Conservation (phyloP, 108 stramenopile genomes). For the Schizochytrium sp. region DNA sequence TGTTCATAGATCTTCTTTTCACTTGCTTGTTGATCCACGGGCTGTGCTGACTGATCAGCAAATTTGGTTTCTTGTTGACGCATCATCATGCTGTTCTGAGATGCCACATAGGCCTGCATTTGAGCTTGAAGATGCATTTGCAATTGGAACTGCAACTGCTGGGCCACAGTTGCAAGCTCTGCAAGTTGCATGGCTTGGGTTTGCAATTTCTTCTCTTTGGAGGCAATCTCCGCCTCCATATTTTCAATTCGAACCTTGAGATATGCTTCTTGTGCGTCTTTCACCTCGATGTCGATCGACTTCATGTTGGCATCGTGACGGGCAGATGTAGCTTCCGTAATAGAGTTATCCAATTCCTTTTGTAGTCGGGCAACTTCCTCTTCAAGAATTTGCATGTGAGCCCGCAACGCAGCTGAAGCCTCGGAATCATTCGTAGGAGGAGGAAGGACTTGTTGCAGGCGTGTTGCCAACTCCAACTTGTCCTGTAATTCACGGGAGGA, state of each 20-base stretch:
- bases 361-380: slow-evolving; percentile 6
- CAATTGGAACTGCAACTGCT: slow-evolving; percentile 12
- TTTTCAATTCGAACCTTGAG: slow-evolving; percentile 56
- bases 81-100: not conserved
- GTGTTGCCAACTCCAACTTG: not conserved
- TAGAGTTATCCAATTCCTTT: not conserved
- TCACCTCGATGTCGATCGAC: slow-evolving; percentile 42
- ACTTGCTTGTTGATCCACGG: not conserved
- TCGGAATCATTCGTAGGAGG: not conserved
- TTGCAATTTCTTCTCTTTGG: not conserved
- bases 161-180: slow-evolving; percentile 8
- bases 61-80: not conserved
- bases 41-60: not conserved
- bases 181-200: slow-evolving; percentile 7
- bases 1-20: not conserved
- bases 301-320: slow-evolving; percentile 28
- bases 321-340: not conserved
- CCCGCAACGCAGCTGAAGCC: not conserved
- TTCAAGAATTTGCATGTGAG: not conserved
- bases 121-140: slow-evolving; percentile 9
- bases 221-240: slow-evolving; percentile 6
- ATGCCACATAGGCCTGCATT: slow-evolving; percentile 41
- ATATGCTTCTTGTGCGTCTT: slow-evolving; percentile 46
- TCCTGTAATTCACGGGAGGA: not conserved
- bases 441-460: not conserved